A percentile compares a stretch with the other conserved stretches of the same genome.
Conservation (phyloP, 371 early-diverging fungal genomes). For the Blakeslea trispora region DNA sequence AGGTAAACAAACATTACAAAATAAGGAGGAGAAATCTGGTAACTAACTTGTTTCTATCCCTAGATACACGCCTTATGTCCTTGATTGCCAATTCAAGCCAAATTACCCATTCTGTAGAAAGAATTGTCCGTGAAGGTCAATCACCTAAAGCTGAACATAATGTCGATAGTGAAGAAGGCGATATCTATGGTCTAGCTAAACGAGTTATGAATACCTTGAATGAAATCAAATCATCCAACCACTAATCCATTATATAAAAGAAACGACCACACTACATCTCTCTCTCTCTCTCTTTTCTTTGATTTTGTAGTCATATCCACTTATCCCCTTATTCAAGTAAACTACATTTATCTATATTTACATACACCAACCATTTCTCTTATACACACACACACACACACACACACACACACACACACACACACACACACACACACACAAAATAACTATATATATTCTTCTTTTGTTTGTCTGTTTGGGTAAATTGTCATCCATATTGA, state of each 20-base stretch:
- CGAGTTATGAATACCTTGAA: slow-evolving; percentile 23
- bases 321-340: neutral
- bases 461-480: too few species aligned
- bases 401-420: too few species aligned
- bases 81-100: slow-evolving; percentile 34
- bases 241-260: neutral
- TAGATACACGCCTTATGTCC: slow-evolving; percentile 37
- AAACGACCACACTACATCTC: too few species aligned
- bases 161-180: slow-evolving; percentile 45
- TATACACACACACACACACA: too few species aligned
- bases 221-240: neutral
- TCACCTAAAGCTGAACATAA: slow-evolving; percentile 13
- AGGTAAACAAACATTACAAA: too few species aligned
- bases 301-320: neutral
- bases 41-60: neutral
- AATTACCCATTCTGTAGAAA: slow-evolving; percentile 34
- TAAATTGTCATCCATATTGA: too few species aligned
- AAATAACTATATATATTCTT: too few species aligned
- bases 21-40: too few species aligned
- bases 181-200: slow-evolving; percentile 46
- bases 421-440: too few species aligned
- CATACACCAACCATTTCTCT: neutral
- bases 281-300: too few species aligned
- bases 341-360: too few species aligned
- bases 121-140: slow-evolving; percentile 36